Evolutionary conservation across 345 rosid species (phyloP), one percentile per base, ranked within the genome.

Genomic region (Hibiscus tridactylites): DNA sequence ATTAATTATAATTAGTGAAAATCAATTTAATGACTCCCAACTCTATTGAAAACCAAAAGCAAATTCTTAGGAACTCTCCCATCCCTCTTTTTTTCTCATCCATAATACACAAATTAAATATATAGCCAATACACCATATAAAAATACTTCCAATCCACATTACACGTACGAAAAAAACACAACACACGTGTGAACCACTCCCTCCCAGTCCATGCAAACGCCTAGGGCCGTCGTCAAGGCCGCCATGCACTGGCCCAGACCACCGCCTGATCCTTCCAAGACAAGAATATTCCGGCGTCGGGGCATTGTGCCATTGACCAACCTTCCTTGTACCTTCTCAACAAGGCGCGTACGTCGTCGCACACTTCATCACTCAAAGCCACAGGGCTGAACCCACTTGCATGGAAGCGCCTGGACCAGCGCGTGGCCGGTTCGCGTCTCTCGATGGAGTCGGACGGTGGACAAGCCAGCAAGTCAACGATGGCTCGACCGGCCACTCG

Each of bases 201-300:
- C 50, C 5, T 19, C 56, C 9, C 44, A 9, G 16, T 3, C 21
- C 71, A 19, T 76, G 8, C 49, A 64, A 68, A 58, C 61, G 21
- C 39, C 13, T 54, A 31, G 7, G 65, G 17, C 71, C 75, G 47
- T 70, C 61, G 52, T 81, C 83, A 80, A 17, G 97, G 92, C 79
- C 90, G 77, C 97, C 99, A 95, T 68, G 99, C 93, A 81, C 97
- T 88, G 26, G 96, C 91, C 99, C 99, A 95, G 47, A 91, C 96
- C 73, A 91, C 96, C 81, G 87, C 90, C 80, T 90, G 95, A 37
- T 95, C 97, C 82, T 91, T 90, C 96, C 97, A 95, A 35, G 91
- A 81, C 74, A 95, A 82, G 89, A 90, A 95, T 77, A 95, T 90
- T 78, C 99, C 99, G 77, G 84, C 85, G 53, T 84, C 93, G 46